Evolutionary conservation across 2,329 filamentous ascomycete species (phyloP).

Genomic region (Sordariomycetes sp.): DNA sequence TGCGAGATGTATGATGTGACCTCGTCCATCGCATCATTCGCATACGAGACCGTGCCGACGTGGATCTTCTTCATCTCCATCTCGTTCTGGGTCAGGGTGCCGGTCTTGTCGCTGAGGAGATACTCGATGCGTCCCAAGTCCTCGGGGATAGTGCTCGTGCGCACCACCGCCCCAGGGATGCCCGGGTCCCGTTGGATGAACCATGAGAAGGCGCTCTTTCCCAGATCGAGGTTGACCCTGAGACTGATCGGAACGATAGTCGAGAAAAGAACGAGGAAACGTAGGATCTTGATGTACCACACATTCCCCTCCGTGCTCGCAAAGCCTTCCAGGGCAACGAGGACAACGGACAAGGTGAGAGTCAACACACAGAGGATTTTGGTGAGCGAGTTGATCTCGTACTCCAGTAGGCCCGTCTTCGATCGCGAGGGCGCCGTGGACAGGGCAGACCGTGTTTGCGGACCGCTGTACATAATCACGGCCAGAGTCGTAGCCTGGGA

Average conservation of each 20-base stretch:
- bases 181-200: slow-evolving; percentile 89
- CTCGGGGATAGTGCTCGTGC: slow-evolving; percentile 95
- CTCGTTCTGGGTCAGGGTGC: slow-evolving; percentile 94
- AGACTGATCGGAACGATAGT: slow-evolving; percentile 97
- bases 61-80: slow-evolving; percentile 99
- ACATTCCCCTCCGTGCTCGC: slow-evolving; percentile 51
- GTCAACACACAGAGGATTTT: slow-evolving; percentile 93
- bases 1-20: slow-evolving; percentile 78
- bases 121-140: slow-evolving; percentile 95
- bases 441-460: slow-evolving; percentile 85
- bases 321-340: slow-evolving; percentile 83
- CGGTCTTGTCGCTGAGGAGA: slow-evolving; percentile 91
- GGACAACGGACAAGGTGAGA: slow-evolving; percentile 70
- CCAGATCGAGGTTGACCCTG: slow-evolving; percentile 92
- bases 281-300: slow-evolving; percentile 97
- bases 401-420: slow-evolving; percentile 86
- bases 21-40: slow-evolving; percentile 98
- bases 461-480: slow-evolving; percentile 87
- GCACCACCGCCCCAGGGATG: slow-evolving; percentile 84
- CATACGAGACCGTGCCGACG: slow-evolving; percentile 94
- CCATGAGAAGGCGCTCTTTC: slow-evolving; percentile 90
- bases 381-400: slow-evolving; percentile 93
- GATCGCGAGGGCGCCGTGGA: slow-evolving; percentile 87
- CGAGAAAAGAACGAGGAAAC: slow-evolving; percentile 97
- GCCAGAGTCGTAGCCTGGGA: slow-evolving; percentile 84